phyloP scores from a whole-genome alignment of 441 rosid genomes.

The Aleurites moluccanus region DNA sequence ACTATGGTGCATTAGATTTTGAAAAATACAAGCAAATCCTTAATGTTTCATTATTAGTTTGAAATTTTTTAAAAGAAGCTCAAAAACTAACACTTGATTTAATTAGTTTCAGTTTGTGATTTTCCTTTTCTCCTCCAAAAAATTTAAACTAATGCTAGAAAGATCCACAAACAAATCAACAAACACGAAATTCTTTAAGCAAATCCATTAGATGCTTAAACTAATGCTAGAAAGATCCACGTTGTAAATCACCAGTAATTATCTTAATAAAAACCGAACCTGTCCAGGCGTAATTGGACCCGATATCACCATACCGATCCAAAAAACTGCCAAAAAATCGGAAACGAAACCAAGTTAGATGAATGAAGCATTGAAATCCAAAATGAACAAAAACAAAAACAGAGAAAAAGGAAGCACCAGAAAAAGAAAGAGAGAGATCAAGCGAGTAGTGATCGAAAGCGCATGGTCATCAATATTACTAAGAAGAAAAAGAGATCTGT shows the following conservation, averaged over 20 bases:
- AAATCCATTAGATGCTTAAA: not conserved
- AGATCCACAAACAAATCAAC: too few species aligned
- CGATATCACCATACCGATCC: slow-evolving; percentile 58
- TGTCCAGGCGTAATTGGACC: slow-evolving; percentile 84
- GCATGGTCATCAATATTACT: slow-evolving; percentile 29
- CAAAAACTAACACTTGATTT: not conserved
- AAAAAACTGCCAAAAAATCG: slow-evolving; percentile 1
- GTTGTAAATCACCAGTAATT: not conserved
- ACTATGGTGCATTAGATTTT: not conserved
- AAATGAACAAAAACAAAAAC: not conserved
- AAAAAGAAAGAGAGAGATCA: slow-evolving; percentile 13
- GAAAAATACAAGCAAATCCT: slow-evolving; percentile 6
- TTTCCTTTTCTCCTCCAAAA: not conserved
- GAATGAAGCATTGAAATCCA: slow-evolving; percentile 10
- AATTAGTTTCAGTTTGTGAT: not conserved
- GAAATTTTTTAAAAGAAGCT: not conserved
- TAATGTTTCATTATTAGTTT: not conserved
- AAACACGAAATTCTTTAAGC: not conserved
- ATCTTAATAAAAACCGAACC: slow-evolving; percentile 36
- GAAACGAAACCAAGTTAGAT: not conserved
- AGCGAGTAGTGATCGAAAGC: slow-evolving; percentile 22
- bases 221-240: not conserved
- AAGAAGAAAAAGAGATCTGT: slow-evolving; percentile 24
- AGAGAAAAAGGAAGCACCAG: slow-evolving; percentile 21
- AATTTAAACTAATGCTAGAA: too few species aligned